Evolutionary conservation across 2,329 filamentous ascomycete genomes (phyloP).

Genomic region (Colletotrichum costaricense): DNA sequence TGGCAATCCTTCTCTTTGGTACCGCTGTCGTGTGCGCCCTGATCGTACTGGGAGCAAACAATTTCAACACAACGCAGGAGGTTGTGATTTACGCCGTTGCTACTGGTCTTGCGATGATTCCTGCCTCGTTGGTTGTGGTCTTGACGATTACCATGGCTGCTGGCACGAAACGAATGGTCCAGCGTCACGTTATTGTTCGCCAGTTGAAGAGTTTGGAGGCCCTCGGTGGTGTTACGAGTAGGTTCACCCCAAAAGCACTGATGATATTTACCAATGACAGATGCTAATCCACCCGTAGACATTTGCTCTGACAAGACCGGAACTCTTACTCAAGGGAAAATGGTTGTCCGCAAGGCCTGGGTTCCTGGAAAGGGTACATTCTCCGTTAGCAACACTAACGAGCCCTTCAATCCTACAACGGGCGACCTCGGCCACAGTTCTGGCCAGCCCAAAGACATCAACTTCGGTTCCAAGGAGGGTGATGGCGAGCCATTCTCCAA

Average conservation of each 20-base stretch:
- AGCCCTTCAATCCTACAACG: slow-evolving; percentile 68
- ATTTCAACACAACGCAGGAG: slow-evolving; percentile 50
- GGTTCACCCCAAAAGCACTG: neutral
- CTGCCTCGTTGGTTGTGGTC: slow-evolving; percentile 60
- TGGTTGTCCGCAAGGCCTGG: slow-evolving; percentile 66
- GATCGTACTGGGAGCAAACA: slow-evolving; percentile 57
- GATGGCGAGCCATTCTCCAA: slow-evolving; percentile 42
- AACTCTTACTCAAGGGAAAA: slow-evolving; percentile 64
- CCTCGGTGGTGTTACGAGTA: slow-evolving; percentile 61
- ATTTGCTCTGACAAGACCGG: slow-evolving; percentile 70
- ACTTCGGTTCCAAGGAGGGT: slow-evolving; percentile 41
- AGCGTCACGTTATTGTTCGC: slow-evolving; percentile 63
- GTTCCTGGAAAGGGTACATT: slow-evolving; percentile 60
- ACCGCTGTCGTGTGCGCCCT: slow-evolving; percentile 62
- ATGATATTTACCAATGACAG: neutral
- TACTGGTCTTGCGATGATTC: slow-evolving; percentile 62
- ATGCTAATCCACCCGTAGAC: slow-evolving; percentile 43
- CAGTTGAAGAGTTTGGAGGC: slow-evolving; percentile 64
- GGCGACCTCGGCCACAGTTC: slow-evolving; percentile 57
- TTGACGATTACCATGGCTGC: slow-evolving; percentile 70
- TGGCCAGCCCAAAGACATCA: slow-evolving; percentile 49
- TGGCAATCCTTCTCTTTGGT: slow-evolving; percentile 75
- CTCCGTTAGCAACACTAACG: slow-evolving; percentile 59
- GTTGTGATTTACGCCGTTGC: slow-evolving; percentile 58
- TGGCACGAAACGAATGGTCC: slow-evolving; percentile 65